phyloP scores from a whole-genome alignment of 1,284 basidiomycete genomes.

The Rhodotorula sp. region DNA sequence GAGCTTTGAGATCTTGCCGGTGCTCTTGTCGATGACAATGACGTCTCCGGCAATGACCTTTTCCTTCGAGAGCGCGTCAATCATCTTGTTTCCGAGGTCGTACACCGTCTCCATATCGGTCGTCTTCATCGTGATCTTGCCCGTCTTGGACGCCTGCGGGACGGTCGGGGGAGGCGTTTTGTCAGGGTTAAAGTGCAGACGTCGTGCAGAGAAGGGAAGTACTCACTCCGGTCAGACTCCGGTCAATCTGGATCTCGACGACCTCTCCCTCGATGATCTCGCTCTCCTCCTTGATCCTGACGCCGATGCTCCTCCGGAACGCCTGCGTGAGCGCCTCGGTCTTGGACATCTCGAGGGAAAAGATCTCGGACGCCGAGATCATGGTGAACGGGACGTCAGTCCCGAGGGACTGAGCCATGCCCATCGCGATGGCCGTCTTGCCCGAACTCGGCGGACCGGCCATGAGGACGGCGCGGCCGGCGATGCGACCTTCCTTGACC shows the following conservation, averaged over 20 bases:
- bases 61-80: constrained; percentile 92
- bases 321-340: constrained; percentile 97
- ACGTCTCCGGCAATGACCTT: constrained; percentile 96
- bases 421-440: constrained; percentile 96
- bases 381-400: constrained; percentile 94
- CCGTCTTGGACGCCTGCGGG: constrained; percentile 88
- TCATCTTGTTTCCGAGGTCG: constrained; percentile 98
- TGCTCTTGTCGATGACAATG: constrained; percentile 91
- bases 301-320: constrained; percentile 90
- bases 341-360: constrained; percentile 92
- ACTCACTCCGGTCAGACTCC: constrained; percentile 89
- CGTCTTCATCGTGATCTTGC: constrained; percentile 95
- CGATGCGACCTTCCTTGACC: constrained; percentile 93
- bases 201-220: background rate
- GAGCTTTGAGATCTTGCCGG: constrained; percentile 94
- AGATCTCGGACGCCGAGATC: constrained; percentile 95
- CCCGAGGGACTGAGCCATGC: constrained; percentile 94
- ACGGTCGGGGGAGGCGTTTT: background rate
- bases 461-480: constrained; percentile 90
- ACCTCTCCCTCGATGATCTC: constrained; percentile 98
- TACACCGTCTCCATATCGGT: constrained; percentile 99
- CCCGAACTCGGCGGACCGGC: constrained; percentile 94
- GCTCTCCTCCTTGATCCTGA: constrained; percentile 95
- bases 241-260: constrained; percentile 96
- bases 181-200: background rate